Conservation (phyloP, 2,329 filamentous ascomycete genomes). For the Phaeoacremonium minimum region DNA sequence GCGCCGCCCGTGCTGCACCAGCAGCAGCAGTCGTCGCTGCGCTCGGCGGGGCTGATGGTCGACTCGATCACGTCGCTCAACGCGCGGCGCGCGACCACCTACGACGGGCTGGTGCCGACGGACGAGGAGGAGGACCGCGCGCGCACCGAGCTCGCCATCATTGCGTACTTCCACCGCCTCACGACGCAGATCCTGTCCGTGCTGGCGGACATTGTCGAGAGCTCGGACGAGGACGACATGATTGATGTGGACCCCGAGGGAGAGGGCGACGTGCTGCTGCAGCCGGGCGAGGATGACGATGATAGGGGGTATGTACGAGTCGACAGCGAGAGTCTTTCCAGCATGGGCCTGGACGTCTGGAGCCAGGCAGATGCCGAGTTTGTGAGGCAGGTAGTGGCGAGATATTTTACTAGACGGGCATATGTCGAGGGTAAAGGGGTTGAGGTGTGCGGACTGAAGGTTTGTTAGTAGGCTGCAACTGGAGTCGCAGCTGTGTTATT, state of each 20-base stretch:
- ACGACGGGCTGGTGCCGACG: conserved; percentile 9
- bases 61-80: conserved; percentile 42
- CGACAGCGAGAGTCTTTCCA: conserved; percentile 59
- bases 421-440: conserved; percentile 65
- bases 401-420: conserved; percentile 63
- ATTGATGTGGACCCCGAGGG: conserved; percentile 25
- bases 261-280: conserved; percentile 23
- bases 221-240: conserved; percentile 34
- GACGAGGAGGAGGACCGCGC: conserved; percentile 41
- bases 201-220: conserved; percentile 56
- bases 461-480: no score
- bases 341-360: conserved; percentile 77
- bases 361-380: conserved; percentile 67
- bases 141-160: conserved; percentile 62
- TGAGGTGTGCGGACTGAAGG: conserved; percentile 68
- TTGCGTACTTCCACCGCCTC: conserved; percentile 77
- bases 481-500: no score
- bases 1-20: conserved; percentile 22
- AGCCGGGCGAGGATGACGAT: conserved; percentile 8
- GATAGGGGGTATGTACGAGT: conserved; percentile 43
- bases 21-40: background rate
- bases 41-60: conserved; percentile 16
- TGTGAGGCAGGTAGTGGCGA: conserved; percentile 53
- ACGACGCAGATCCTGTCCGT: conserved; percentile 62
- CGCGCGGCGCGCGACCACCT: conserved; percentile 20